These are phyloP conservation scores for Neofusicoccum parvum DNA, from an alignment of 2,329 filamentous ascomycete species.

Conservation along the genomic window DNA sequence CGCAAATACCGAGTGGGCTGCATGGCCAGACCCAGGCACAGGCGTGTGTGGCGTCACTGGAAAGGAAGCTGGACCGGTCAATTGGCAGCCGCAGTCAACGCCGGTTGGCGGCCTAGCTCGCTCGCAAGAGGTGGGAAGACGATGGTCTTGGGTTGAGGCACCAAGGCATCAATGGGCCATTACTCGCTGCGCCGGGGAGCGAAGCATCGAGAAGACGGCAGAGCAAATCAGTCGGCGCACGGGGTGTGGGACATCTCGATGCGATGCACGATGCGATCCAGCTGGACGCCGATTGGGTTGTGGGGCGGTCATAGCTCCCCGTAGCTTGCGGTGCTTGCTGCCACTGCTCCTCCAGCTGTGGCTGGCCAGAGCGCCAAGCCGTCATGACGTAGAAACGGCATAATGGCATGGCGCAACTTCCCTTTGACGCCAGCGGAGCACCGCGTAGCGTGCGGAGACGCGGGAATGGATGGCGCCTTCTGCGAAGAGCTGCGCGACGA, in stretches of 20 bases:
- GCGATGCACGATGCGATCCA: neutral
- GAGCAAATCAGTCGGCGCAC: neutral
- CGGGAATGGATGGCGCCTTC: neutral
- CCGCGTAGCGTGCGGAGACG: neutral
- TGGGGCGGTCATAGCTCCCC: slow-evolving; percentile 3
- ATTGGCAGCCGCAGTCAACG: neutral
- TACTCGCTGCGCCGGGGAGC: too few relatives aligned
- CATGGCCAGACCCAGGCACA: neutral
- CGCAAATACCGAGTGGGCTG: neutral
- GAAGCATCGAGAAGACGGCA: too few relatives aligned
- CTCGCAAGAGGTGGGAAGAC: too few relatives aligned
- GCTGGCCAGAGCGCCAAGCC: neutral
- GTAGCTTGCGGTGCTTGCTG: neutral
- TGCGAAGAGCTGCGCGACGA: too few relatives aligned
- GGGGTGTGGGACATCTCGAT: slow-evolving; percentile 1
- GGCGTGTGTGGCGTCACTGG: neutral
- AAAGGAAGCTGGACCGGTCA: neutral
- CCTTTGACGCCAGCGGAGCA: neutral
- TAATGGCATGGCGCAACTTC: slow-evolving; percentile 4
- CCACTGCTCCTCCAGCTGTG: neutral
- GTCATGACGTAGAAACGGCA: slow-evolving; percentile 10
- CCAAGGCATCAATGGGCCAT: too few relatives aligned
- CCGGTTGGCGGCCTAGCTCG: neutral
- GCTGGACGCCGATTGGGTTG: slow-evolving; percentile 1
- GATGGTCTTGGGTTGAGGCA: too few relatives aligned